Evolutionary conservation across 1,284 basidiomycete species (phyloP).

Genomic region (Moesziomyces antarcticus): DNA sequence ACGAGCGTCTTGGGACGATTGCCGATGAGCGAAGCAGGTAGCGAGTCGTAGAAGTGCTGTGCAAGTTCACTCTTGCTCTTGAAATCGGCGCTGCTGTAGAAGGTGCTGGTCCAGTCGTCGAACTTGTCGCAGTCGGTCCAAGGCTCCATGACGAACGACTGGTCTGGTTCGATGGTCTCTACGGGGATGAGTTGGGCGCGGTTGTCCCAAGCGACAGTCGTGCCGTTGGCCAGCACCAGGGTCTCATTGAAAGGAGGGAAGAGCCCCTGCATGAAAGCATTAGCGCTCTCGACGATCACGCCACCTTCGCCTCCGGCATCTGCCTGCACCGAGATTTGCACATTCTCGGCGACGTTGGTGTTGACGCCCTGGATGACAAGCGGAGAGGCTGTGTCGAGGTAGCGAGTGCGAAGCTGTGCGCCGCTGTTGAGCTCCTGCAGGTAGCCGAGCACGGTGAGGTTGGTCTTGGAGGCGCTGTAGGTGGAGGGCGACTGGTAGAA

Average conservation of each 20-base stretch:
- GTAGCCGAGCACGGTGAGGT: conserved; percentile 84
- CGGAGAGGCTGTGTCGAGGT: conserved; percentile 74
- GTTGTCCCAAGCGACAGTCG: conserved; percentile 78
- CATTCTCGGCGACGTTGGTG: conserved; percentile 35
- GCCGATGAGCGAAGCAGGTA: conserved; percentile 76
- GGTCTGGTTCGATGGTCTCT: conserved; percentile 82
- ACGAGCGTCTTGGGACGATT: conserved; percentile 76
- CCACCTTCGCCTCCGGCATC: conserved; percentile 81
- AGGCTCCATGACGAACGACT: conserved; percentile 83
- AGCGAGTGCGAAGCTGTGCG: conserved; percentile 75
- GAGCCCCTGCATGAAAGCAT: conserved; percentile 69
- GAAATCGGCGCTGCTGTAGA: conserved; percentile 71
- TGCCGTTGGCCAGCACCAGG: conserved; percentile 75
- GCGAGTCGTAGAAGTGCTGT: conserved; percentile 76
- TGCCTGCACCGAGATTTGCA: conserved; percentile 48
- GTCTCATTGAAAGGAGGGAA: conserved; percentile 59
- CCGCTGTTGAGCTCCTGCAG: conserved; percentile 79
- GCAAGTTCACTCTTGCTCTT: conserved; percentile 72
- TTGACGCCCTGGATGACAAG: conserved; percentile 74
- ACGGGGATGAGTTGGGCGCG: conserved; percentile 77
- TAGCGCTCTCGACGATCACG: conserved; percentile 79
- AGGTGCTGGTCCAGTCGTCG: conserved; percentile 49
- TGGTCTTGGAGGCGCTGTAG: conserved; percentile 78
- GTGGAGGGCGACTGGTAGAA: conserved; percentile 56
- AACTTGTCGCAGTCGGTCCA: conserved; percentile 74